Evolutionary conservation across 1,139 yeast species (phyloP), one percentile per base, ranked within the genome.

Genomic region (Pichia kudriavzevii): DNA sequence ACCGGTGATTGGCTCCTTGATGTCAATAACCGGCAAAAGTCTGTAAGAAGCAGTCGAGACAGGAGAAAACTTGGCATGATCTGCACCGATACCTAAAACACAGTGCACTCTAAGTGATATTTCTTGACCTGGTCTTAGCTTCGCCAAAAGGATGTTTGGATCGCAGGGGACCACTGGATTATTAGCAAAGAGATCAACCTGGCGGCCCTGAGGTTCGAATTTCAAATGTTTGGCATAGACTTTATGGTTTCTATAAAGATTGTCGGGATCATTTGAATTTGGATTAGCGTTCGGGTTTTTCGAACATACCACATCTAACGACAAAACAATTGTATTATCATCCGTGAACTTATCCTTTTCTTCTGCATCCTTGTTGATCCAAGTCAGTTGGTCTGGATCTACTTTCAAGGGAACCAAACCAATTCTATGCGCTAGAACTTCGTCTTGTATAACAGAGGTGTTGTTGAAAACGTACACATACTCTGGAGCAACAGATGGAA

Each of bases 11-110:
- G 94, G 87, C 45, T 75, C 62, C 33, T 65, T 58, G 34, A 91
- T 84, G 45, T 83, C 79, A 54, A 91, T 91, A 15, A 76, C 79
- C n/a, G 98, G 98, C 66, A 93, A 64, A 52, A 91, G 69, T 62
- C 98, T 74, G 64, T 91, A 91, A n/a, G 95, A 82, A 3, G 98
- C 97, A 19, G 98, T 91, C 19, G 95, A 75, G 9, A 91, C 98
- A 4, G 98, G 98, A 7, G 96, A 85, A 58, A 84, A 91, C 61
- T 91, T 91, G 44, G 98, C 97, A 59, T 91, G 98, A 57, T 91
- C 98, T 22, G 85, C 65, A 35, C 98, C 98, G 45, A 84, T 65
- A 38, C 98, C 98, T 45, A 91, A 69, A 26, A 88, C 68, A 57
- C 97, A 93, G 62, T 87, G 95, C 38, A 85, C 94, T 55, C 87